phyloP scores from a whole-genome alignment of 345 rosid species.

The Eucalyptus lansdowneana region DNA sequence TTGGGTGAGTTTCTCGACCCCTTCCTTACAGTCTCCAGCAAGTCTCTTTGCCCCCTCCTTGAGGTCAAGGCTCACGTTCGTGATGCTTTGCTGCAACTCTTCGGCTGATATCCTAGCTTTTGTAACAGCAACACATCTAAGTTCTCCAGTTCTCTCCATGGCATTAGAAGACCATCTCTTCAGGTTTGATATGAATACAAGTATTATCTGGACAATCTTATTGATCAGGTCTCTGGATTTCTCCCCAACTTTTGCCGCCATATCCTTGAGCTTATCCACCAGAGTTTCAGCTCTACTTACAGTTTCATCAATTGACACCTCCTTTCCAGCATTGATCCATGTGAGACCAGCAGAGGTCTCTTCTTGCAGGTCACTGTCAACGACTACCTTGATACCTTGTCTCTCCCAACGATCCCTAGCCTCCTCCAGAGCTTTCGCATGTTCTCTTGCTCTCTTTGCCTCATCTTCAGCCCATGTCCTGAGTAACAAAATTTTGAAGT shows the following conservation, averaged over 20 bases:
- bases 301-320: conserved; percentile 39
- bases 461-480: conserved; percentile 98
- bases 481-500: background rate
- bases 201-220: conserved; percentile 34
- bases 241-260: conserved; percentile 35
- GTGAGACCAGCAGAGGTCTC: conserved; percentile 43
- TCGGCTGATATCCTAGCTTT: conserved; percentile 27
- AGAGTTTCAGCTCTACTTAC: conserved; percentile 41
- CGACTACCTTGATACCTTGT: conserved; percentile 73
- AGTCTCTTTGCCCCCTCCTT: conserved; percentile 46
- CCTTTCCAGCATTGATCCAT: conserved; percentile 52
- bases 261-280: conserved; percentile 42
- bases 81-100: conserved; percentile 45
- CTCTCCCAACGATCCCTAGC: conserved; percentile 90
- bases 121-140: conserved; percentile 4
- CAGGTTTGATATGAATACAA: conserved; percentile 19
- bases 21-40: conserved; percentile 53
- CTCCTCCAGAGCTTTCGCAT: conserved; percentile 70
- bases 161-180: conserved; percentile 26
- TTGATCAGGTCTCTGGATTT: conserved; percentile 41
- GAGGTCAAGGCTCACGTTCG: conserved; percentile 25
- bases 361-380: conserved; percentile 60
- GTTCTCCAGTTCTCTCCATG: conserved; percentile 9
- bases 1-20: conserved; percentile 55
- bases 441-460: conserved; percentile 75